Evolutionary conservation across 345 rosid species (phyloP).

Genomic region (Eutrema heterophyllum): DNA sequence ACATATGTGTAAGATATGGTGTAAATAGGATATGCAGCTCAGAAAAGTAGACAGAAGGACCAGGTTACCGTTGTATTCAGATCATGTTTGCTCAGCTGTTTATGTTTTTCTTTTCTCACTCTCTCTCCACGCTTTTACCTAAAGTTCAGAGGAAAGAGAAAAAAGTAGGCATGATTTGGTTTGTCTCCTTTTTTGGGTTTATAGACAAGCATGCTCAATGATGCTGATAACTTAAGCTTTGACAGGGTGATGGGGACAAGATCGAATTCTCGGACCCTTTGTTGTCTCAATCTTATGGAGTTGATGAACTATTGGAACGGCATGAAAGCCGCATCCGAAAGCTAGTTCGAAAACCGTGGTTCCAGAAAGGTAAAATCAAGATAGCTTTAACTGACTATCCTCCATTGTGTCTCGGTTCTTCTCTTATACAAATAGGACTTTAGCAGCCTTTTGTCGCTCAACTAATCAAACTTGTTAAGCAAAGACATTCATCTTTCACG

Average conservation of each 20-base stretch:
- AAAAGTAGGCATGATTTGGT: slow-evolving; percentile 25
- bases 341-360: slow-evolving; percentile 84
- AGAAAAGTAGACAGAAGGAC: slow-evolving; percentile 16
- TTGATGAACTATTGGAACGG: slow-evolving; percentile 69
- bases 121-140: slow-evolving; percentile 21
- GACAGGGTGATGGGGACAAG: slow-evolving; percentile 71
- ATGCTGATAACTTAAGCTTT: slow-evolving; percentile 21
- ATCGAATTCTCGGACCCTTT: slow-evolving; percentile 90
- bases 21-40: neutral
- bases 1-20: neutral
- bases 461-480: neutral
- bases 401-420: neutral
- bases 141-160: slow-evolving; percentile 12
- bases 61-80: slow-evolving; percentile 7
- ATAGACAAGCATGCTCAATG: slow-evolving; percentile 27
- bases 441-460: neutral
- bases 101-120: neutral
- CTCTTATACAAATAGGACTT: neutral
- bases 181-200: slow-evolving; percentile 19
- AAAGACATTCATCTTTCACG: neutral
- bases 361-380: slow-evolving; percentile 59
- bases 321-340: slow-evolving; percentile 82
- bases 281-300: slow-evolving; percentile 65
- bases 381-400: neutral
- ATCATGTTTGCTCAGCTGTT: slow-evolving; percentile 27